Evolutionary conservation across 2,329 filamentous ascomycete genomes (phyloP), one percentile per base, ranked within the genome.

Genomic region (Penicillium sp.): DNA sequence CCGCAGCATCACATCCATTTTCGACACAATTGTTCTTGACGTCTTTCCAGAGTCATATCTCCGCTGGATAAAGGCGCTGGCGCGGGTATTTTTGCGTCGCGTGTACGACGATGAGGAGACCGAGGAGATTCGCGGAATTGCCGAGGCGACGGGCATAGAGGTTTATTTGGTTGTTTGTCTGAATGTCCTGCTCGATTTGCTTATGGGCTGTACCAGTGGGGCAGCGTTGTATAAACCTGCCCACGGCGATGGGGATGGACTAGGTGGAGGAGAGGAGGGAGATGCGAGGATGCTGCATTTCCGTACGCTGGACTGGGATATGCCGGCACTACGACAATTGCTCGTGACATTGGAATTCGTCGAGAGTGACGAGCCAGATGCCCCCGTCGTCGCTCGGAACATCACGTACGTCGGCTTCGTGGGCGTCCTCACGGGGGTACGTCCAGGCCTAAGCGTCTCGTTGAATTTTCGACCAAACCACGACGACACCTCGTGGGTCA

Each of bases 121-220:
- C 0, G 79, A 83, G 49, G 88, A 90, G 71, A 73, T 91, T n/a
- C 75, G 72, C 3, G 88, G 88, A 0, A 87, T 90, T 41, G 80
- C 82, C 29, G 71, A 76, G 29, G 79, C 74, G 2, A 81, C 81
- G 0, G 82, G 80, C 0, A 77, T 90, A 3, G 79, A 84, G 1
- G 77, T 90, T 71, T 86, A 88, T 66, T 73, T 90, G 0, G 77
- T 90, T 0, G 82, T 90, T 3, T 83, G 83, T 3, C 82, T 89
- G 67, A 90, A 90, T 66, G 85, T 86, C 1, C 74, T 90, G 1
- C 78, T 90, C 1, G 88, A 91, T 67, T 75, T 85, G 5, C 77
- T 90, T 41, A 83, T 90, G 75, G 88, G 88, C 2, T 90, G 88
- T 70, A 90, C 88, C 1, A 88, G 85, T 63, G 85, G 85, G 23